These are phyloP conservation scores for Saturnispora dispora DNA, from an alignment of 805 yeast genomes.

Conservation along the genomic window DNA sequence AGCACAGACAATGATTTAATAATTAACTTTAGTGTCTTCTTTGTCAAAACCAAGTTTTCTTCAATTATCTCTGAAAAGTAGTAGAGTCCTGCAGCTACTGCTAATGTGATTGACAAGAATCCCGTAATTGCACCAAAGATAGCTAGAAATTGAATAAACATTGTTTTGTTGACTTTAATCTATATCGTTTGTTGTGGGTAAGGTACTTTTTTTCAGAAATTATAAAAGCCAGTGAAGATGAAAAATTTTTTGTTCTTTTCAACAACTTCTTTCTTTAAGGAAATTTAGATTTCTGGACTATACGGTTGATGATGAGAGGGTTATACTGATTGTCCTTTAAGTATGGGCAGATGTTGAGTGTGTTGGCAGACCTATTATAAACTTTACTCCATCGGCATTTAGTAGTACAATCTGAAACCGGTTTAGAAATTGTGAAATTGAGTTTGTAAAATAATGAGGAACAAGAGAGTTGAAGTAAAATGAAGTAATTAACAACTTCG, in stretches of 20 bases:
- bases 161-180: constrained; percentile 14
- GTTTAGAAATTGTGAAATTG: background rate
- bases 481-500: no score
- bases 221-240: background rate
- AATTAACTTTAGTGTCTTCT: constrained; percentile 50
- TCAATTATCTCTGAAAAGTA: constrained; percentile 88
- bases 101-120: constrained; percentile 49
- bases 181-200: background rate
- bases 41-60: constrained; percentile 83
- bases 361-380: constrained; percentile 2
- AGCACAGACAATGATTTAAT: constrained; percentile 53
- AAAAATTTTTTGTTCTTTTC: background rate
- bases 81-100: constrained; percentile 82
- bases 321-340: constrained; percentile 5
- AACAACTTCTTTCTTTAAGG: background rate
- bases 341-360: constrained; percentile 7
- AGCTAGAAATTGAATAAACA: constrained; percentile 54
- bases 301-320: constrained; percentile 10
- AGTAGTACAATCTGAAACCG: constrained; percentile 6
- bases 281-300: constrained; percentile 6
- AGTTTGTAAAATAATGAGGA: background rate
- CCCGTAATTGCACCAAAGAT: constrained; percentile 54
- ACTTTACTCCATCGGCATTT: constrained; percentile 7
- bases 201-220: background rate
- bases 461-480: background rate